Percentiles rank a stretch among this genome's conserved stretches.
Evolutionary conservation across 495 filamentous ascomycete species (phyloP).

Genomic region (Pseudevernia furfuracea): DNA sequence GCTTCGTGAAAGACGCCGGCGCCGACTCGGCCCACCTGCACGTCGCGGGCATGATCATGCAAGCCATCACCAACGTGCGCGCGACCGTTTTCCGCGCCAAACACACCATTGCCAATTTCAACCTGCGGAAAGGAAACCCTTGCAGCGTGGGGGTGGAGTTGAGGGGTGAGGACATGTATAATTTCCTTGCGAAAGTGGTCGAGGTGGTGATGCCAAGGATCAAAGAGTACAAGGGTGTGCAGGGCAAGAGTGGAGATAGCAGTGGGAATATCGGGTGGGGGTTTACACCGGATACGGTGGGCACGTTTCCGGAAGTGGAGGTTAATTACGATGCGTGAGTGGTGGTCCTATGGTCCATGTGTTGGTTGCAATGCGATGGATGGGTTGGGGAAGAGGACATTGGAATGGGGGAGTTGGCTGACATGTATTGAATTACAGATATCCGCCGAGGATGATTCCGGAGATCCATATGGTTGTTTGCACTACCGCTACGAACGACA

Average conservation of each 20-base stretch:
- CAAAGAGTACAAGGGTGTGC: slow-evolving; percentile 85
- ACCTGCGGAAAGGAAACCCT: slow-evolving; percentile 46
- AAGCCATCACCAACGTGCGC: slow-evolving; percentile 76
- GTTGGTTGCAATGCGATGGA: background rate
- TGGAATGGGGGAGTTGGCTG: slow-evolving; percentile 1
- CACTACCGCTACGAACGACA: slow-evolving; percentile 81
- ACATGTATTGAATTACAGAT: slow-evolving; percentile 37
- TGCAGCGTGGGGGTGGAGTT: slow-evolving; percentile 63
- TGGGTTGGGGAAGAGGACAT: background rate
- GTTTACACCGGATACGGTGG: slow-evolving; percentile 59
- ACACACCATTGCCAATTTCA: slow-evolving; percentile 58
- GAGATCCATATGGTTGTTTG: slow-evolving; percentile 81
- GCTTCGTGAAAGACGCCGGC: slow-evolving; percentile 49
- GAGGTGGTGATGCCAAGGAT: slow-evolving; percentile 87
- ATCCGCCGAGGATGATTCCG: slow-evolving; percentile 88
- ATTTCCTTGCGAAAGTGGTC: slow-evolving; percentile 78
- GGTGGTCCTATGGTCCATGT: background rate
- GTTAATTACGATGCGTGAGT: slow-evolving; percentile 84
- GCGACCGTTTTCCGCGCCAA: slow-evolving; percentile 61
- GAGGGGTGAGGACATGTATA: slow-evolving; percentile 69
- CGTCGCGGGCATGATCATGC: slow-evolving; percentile 72
- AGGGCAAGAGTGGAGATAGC: slow-evolving; percentile 69
- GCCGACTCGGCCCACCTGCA: slow-evolving; percentile 59
- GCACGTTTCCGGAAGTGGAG: slow-evolving; percentile 86
- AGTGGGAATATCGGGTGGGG: slow-evolving; percentile 83